These are phyloP conservation scores for Linum usitatissimum DNA, from an alignment of 345 rosid species.

Conservation along the genomic window DNA sequence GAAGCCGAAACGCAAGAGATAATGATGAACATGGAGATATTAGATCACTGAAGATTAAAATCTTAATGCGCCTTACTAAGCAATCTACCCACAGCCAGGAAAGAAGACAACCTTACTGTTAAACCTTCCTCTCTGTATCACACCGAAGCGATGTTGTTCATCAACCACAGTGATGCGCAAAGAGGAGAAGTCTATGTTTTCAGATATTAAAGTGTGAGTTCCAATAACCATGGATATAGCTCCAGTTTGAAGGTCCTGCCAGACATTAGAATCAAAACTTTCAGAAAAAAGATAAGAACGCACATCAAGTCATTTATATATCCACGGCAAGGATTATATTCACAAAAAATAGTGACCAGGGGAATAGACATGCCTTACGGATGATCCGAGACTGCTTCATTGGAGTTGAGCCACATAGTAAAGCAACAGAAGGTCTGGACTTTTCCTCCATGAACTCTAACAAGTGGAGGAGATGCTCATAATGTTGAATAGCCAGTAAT, in stretches of 20 bases:
- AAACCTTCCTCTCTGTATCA: constrained; percentile 92
- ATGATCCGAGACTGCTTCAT: constrained; percentile 64
- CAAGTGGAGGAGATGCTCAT: constrained; percentile 62
- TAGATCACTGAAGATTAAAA: neutral
- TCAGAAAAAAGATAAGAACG: neutral
- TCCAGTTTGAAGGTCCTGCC: constrained; percentile 77
- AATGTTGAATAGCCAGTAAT: constrained; percentile 89
- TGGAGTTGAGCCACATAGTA: constrained; percentile 90
- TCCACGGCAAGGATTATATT: constrained; percentile 15
- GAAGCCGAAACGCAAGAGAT: neutral
- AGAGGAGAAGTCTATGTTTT: constrained; percentile 66
- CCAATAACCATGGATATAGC: constrained; percentile 80
- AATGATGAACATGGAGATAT: neutral
- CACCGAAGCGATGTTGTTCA: constrained; percentile 98
- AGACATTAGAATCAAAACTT: neutral
- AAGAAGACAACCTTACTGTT: constrained; percentile 70
- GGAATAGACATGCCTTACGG: constrained; percentile 55
- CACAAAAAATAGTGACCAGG: constrained; percentile 6
- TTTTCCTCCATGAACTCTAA: constrained; percentile 49
- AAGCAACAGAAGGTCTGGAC: constrained; percentile 68
- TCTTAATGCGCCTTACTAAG: neutral
- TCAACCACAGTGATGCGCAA: constrained; percentile 94
- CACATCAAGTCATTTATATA: neutral
- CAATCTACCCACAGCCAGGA: constrained; percentile 7
- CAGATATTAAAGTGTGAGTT: constrained; percentile 87